Conservation (phyloP, 2,329 filamentous ascomycete species). For the Neonectria ditissima region DNA sequence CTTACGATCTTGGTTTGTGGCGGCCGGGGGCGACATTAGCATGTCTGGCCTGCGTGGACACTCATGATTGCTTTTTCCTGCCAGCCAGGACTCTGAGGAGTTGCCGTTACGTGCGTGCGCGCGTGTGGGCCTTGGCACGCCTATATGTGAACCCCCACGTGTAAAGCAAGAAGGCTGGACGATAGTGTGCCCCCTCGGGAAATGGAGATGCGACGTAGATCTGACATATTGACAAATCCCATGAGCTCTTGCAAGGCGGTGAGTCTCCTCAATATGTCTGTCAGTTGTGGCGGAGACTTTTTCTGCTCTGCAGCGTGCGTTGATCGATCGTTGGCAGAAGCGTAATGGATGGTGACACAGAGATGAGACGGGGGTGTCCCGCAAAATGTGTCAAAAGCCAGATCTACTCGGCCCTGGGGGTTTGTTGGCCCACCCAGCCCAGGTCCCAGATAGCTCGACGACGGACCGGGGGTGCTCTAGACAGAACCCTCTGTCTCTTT, state of each 20-base stretch:
- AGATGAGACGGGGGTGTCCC: slow-evolving; percentile 48
- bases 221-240: slow-evolving; percentile 29
- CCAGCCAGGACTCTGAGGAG: slow-evolving; percentile 36
- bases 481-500: slow-evolving; percentile 42
- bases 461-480: slow-evolving; percentile 36
- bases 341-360: slow-evolving; percentile 46
- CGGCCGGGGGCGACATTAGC: slow-evolving; percentile 36
- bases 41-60: slow-evolving; percentile 32
- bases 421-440: slow-evolving; percentile 37
- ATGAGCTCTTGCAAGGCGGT: slow-evolving; percentile 38
- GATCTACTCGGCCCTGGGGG: slow-evolving; percentile 43
- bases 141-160: slow-evolving; percentile 32
- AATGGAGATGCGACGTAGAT: slow-evolving; percentile 29
- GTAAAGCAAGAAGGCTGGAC: slow-evolving; percentile 25
- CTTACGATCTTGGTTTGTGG: slow-evolving; percentile 39
- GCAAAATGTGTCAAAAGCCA: slow-evolving; percentile 49
- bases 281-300: slow-evolving; percentile 29
- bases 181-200: slow-evolving; percentile 14
- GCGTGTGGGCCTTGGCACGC: slow-evolving; percentile 33
- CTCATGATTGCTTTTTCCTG: slow-evolving; percentile 39
- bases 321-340: slow-evolving; percentile 40
- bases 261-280: slow-evolving; percentile 25
- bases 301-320: slow-evolving; percentile 26
- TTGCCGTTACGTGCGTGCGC: slow-evolving; percentile 24
- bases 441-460: slow-evolving; percentile 32